Evolutionary conservation across 2,329 filamentous ascomycete species (phyloP).

Genomic region (Dryadomyces quercus-mongolicae): DNA sequence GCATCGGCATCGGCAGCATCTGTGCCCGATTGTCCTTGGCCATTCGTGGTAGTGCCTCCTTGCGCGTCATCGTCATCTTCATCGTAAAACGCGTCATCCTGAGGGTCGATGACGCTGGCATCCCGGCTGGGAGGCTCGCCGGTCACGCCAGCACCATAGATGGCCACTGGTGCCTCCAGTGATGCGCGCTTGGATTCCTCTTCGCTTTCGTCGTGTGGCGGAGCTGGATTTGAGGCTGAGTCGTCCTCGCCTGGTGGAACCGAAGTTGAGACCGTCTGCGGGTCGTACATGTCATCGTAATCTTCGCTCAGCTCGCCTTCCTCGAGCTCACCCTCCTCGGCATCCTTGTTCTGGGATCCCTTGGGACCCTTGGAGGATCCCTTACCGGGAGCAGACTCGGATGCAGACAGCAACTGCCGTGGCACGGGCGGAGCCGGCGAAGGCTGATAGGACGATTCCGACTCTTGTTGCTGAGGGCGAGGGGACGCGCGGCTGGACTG

Average conservation of each 20-base stretch:
- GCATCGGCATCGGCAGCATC: slow-evolving; percentile 9
- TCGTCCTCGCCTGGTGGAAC: slow-evolving; percentile 5
- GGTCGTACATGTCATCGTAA: slow-evolving; percentile 46
- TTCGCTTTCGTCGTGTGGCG: slow-evolving; percentile 11
- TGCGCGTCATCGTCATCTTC: slow-evolving; percentile 8
- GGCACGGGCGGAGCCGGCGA: not conserved
- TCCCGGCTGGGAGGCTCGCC: slow-evolving; percentile 9
- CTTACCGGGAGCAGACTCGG: no score
- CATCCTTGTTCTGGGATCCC: not conserved
- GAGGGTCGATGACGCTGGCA: slow-evolving; percentile 12
- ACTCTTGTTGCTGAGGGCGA: not conserved
- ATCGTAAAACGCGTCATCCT: slow-evolving; percentile 13
- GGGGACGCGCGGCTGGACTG: not conserved
- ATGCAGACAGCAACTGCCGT: not conserved
- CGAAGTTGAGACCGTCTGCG: slow-evolving; percentile 14
- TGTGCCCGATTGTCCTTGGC: slow-evolving; percentile 4
- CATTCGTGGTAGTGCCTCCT: slow-evolving; percentile 4
- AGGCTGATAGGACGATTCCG: not conserved
- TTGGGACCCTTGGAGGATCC: no score
- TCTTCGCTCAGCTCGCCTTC: slow-evolving; percentile 66
- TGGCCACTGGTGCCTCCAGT: not conserved
- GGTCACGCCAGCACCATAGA: not conserved
- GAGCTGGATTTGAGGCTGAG: slow-evolving; percentile 1
- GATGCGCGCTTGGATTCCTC: not conserved
- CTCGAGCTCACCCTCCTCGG: slow-evolving; percentile 29